Evolutionary conservation across 2,329 filamentous ascomycete species (phyloP), one percentile per base, ranked within the genome.

Genomic region (Cladosporium cucumerinum): DNA sequence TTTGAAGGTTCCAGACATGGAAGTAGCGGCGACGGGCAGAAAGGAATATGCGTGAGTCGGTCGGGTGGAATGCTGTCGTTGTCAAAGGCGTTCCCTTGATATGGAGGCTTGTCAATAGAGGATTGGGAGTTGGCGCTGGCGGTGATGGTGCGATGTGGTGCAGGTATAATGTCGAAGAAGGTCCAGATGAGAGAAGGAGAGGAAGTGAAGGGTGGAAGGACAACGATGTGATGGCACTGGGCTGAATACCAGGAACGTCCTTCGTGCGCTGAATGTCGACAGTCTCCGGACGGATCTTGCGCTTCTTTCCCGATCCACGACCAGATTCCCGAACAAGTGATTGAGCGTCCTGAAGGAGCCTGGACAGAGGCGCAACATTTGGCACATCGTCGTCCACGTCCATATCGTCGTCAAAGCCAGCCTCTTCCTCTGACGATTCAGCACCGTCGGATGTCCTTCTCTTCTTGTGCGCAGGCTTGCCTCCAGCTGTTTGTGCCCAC

Each of bases 141-240:
- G 89, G 60, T 86, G 86, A 51, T 89, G 90, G 65, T 46, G 90
- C 89, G 71, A 98, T 87, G 76, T 97, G 93, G 78, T 99, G 93
- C 54, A 99, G 85, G 76, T 90, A 93, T 63, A 98, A 84, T 5
- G 93, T 90, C 23, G 92, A 92, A 60, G 92, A 91, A 63, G 89
- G 89, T 66, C 93, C 95, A 14, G 93, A 92, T 26, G 95, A 96
- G 65, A 98, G 86, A 30, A 99, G 86, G 18, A 99, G 88, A 5
- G 95, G 92, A 74, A 93, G 90, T 70, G 88, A 84, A 32, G 94
- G 93, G 78, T 99, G 95, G 84, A 98, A 97, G 11, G 88, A 89
- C 39, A 99, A 86, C 49, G 90, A 92, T 48, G 89, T 89, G 70
- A 98, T 89, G 12, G 92, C 86, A 21, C 90, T 85, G 58, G 87